Conservation (phyloP, 192 early-diverging fungal genomes). For the Podila horticola region DNA sequence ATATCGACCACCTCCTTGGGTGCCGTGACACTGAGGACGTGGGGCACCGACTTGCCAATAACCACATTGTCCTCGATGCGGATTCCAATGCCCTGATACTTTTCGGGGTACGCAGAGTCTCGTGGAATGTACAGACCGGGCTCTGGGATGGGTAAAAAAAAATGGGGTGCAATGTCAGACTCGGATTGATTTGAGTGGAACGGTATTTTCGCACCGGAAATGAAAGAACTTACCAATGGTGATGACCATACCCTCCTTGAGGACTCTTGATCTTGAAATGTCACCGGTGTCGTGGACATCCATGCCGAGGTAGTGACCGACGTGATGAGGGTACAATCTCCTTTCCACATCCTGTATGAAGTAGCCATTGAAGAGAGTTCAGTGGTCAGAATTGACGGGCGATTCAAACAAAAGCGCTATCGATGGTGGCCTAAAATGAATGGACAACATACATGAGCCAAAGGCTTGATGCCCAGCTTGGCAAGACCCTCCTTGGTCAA, state of each 20-base stretch:
- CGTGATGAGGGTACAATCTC: conserved; percentile 91
- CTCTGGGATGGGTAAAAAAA: conserved; percentile 58
- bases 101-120: conserved; percentile 75
- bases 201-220: background rate
- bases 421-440: background rate
- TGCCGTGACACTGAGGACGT: conserved; percentile 75
- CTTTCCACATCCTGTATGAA: conserved; percentile 75
- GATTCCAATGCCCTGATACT: conserved; percentile 90
- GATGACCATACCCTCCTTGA: conserved; percentile 88
- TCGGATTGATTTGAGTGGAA: background rate
- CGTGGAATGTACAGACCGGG: conserved; percentile 94
- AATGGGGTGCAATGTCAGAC: background rate
- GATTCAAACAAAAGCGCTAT: background rate
- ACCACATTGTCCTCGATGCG: conserved; percentile 97
- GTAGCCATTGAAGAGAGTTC: background rate
- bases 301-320: conserved; percentile 93
- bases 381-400: background rate
- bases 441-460: conserved; percentile 55
- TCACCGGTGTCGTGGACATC: conserved; percentile 94
- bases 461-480: conserved; percentile 73
- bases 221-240: conserved; percentile 73
- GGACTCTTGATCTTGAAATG: conserved; percentile 73
- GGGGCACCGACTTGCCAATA: conserved; percentile 74
- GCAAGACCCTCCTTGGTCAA: conserved; percentile 76
- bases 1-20: conserved; percentile 92